phyloP scores from a whole-genome alignment of 148 eudicot species.

The Chenopodium formosanum region DNA sequence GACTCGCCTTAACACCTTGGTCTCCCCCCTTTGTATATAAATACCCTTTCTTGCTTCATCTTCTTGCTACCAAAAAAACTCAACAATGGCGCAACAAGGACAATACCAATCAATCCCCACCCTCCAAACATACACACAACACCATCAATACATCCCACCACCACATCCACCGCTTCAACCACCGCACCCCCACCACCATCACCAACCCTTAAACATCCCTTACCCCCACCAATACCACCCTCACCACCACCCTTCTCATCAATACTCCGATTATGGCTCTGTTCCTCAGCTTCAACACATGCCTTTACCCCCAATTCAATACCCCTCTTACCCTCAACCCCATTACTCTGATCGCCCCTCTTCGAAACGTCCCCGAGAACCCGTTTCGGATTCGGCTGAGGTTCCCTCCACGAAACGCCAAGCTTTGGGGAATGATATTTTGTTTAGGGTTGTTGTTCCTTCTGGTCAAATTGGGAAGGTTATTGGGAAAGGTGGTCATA shows the following conservation, averaged over 20 bases:
- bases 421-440: constrained; percentile 51
- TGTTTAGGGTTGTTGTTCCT: constrained; percentile 76
- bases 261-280: background rate
- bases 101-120: constrained; percentile 28
- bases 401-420: constrained; percentile 51
- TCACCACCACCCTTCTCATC: constrained; percentile 12
- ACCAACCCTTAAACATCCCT: constrained; percentile 21
- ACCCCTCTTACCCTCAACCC: constrained; percentile 18
- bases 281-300: constrained; percentile 12
- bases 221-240: constrained; percentile 19
- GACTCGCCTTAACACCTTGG: no score
- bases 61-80: background rate
- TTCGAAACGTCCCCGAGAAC: constrained; percentile 55
- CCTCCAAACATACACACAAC: constrained; percentile 14
- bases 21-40: no score
- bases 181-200: constrained; percentile 23
- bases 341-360: constrained; percentile 26
- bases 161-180: constrained; percentile 26
- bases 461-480: constrained; percentile 90
- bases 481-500: constrained; percentile 66
- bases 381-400: constrained; percentile 28
- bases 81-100: constrained; percentile 41
- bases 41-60: background rate
- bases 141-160: constrained; percentile 7
- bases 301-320: background rate